Evolutionary conservation across 1,284 basidiomycete genomes (phyloP), one percentile per base, ranked within the genome.

Genomic region (Marasmius fiardii): DNA sequence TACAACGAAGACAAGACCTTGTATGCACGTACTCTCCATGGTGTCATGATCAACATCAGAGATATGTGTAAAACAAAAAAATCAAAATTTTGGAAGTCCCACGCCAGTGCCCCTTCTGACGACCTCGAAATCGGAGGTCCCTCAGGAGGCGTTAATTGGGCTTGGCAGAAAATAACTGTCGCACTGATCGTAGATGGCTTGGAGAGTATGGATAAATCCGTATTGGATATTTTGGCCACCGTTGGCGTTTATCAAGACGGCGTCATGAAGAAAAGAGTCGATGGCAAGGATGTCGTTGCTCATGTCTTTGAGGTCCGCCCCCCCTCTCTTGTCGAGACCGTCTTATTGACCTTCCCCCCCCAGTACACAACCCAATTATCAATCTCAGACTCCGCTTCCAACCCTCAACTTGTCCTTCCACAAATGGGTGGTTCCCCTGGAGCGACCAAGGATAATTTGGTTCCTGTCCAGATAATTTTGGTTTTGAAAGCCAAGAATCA

Each of bases 21-120:
- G 7, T 95, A 95, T 65, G 87, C 93, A 24, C 88, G 94, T 60
- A 97, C 94, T 1, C 76, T 97, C 43, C 94, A 98, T 66, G 92
- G 92, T 59, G 90, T 98, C 67, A 98, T 98, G 95, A 73, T 95
- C 63, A 98, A 98, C 73, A 96, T 98, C 61, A 90, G 95, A 61
- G 95, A 98, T 67, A 98, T 98, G 61, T 97, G 94, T 83, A 95
- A 93, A 75, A 94, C 92, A 48, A 95, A 95, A 70, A 86, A 88
- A 66, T 95, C 93, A 59, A 96, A 96, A 70, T 98, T 92, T 75
- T 97, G 88, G 95, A 81, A 88, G 43, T 78, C 83, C 49, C 81
- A 80, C 55, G 85, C 91, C n/a, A n/a, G n/a, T n/a, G n/a, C n/a
- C n/a, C n/a, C n/a, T 1, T 93, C 98, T 72, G 92, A 93, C 64